phyloP scores from a whole-genome alignment of 2,329 filamentous ascomycete genomes.

The Coniochaeta prunicola region DNA sequence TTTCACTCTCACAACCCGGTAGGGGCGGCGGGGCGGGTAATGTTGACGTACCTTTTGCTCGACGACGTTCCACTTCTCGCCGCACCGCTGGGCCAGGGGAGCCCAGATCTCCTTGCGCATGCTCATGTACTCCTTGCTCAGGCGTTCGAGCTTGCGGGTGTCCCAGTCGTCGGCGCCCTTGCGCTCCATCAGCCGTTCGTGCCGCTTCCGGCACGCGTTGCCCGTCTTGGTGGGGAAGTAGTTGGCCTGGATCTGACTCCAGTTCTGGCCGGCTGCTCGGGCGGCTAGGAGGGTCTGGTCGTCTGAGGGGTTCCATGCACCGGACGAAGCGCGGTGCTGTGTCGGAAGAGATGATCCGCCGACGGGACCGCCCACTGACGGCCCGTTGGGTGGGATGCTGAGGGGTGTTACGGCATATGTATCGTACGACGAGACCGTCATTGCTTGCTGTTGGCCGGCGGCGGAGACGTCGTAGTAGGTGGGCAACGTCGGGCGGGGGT shows the following conservation, averaged over 20 bases:
- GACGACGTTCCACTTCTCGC: conserved; percentile 76
- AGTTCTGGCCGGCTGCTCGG: conserved; percentile 70
- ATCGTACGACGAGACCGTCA: conserved; percentile 22
- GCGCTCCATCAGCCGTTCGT: conserved; percentile 76
- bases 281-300: conserved; percentile 68
- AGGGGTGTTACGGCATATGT: conserved; percentile 24
- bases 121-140: conserved; percentile 73
- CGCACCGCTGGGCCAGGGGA: conserved; percentile 60
- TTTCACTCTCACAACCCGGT: background rate
- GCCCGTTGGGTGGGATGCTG: conserved; percentile 16
- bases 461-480: conserved; percentile 24
- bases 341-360: conserved; percentile 21
- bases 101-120: conserved; percentile 78
- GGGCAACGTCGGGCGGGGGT: conserved; percentile 14
- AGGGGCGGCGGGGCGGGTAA: background rate
- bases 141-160: conserved; percentile 61
- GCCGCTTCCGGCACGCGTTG: conserved; percentile 84
- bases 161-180: conserved; percentile 73
- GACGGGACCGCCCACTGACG: conserved; percentile 17
- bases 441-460: conserved; percentile 14
- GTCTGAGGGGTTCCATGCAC: conserved; percentile 66
- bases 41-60: conserved; percentile 50
- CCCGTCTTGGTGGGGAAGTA: conserved; percentile 72
- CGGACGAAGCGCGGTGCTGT: conserved; percentile 49
- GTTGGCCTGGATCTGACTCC: conserved; percentile 69